These are phyloP conservation scores for Aquilaria malaccensis DNA, from an alignment of 345 rosid species.

Conservation along the genomic window DNA sequence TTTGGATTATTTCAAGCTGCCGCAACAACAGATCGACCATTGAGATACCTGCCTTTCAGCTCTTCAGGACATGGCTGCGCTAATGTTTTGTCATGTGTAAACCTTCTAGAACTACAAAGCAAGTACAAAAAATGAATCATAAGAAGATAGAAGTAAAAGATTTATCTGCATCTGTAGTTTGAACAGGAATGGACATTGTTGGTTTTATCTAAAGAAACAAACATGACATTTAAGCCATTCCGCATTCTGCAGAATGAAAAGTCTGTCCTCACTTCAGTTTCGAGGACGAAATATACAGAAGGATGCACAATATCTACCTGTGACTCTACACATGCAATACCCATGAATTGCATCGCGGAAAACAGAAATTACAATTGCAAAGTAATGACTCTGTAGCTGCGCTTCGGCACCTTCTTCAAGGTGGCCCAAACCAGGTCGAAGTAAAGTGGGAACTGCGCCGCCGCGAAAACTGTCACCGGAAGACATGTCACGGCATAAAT, in stretches of 20 bases:
- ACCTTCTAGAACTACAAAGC: slow-evolving; percentile 17
- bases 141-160: not conserved
- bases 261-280: no score
- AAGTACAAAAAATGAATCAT: not conserved
- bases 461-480: slow-evolving; percentile 36
- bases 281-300: no score
- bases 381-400: slow-evolving; percentile 25
- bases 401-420: slow-evolving; percentile 35
- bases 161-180: no score
- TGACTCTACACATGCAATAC: no score
- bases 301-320: no score
- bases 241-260: no score
- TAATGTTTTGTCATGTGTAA: slow-evolving; percentile 24
- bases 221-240: no score
- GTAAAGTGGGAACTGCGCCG: slow-evolving; percentile 42
- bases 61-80: slow-evolving; percentile 27
- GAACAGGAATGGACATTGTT: no score
- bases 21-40: not conserved
- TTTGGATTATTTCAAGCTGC: no score
- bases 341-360: not conserved
- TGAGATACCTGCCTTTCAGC: slow-evolving; percentile 28
- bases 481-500: slow-evolving; percentile 38
- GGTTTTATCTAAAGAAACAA: no score
- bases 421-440: slow-evolving; percentile 36
- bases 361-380: not conserved